phyloP scores from a whole-genome alignment of 306 rosid species.

The Prosopis cineraria region DNA sequence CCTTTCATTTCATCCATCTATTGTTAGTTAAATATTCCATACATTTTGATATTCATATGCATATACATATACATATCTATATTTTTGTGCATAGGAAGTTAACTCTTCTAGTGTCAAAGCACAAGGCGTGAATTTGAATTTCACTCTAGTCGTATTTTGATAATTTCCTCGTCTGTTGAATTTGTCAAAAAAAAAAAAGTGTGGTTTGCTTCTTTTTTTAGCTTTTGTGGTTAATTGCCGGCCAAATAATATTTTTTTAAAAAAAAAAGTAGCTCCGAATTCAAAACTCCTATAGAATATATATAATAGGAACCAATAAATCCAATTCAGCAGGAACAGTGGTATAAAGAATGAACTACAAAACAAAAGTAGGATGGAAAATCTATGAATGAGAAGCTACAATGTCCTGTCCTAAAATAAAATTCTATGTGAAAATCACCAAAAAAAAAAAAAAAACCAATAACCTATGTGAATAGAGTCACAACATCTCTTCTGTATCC shows the following conservation, averaged over 20 bases:
- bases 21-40: too few relatives aligned
- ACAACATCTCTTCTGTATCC: conserved; percentile 96
- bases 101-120: too few relatives aligned
- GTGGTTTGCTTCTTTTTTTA: too few relatives aligned
- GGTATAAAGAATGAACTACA: conserved; percentile 66
- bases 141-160: too few relatives aligned
- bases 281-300: conserved; percentile 41
- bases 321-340: conserved; percentile 44
- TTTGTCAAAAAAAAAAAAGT: too few relatives aligned
- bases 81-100: too few relatives aligned
- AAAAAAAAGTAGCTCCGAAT: conserved; percentile 31
- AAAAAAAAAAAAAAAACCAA: neutral
- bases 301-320: conserved; percentile 39
- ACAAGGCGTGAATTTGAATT: too few relatives aligned
- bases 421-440: conserved; percentile 58
- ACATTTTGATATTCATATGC: too few relatives aligned
- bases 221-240: neutral
- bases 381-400: conserved; percentile 46
- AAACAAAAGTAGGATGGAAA: conserved; percentile 43
- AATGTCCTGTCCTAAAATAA: conserved; percentile 42
- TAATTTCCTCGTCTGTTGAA: too few relatives aligned
- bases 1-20: too few relatives aligned
- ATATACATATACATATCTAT: too few relatives aligned
- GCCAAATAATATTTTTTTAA: neutral
- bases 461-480: conserved; percentile 79